Base-by-base conservation (phyloP, 2,329 filamentous ascomycete genomes). In the Sarocladium oryzae region DNA sequence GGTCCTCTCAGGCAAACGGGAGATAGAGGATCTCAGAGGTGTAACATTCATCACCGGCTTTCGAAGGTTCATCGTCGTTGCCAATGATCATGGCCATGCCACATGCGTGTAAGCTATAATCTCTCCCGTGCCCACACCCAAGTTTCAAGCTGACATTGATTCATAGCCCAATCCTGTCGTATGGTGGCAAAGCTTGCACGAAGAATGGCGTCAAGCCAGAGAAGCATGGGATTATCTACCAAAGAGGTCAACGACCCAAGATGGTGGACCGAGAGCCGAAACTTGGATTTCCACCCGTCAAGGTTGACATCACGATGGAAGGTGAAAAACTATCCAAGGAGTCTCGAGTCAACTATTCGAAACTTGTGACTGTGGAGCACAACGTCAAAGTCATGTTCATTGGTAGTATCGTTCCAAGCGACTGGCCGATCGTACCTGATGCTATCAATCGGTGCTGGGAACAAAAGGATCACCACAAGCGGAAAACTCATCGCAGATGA, bases 331-430 rank as follows among this genome's bases (percentile, higher is more conserved):
- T 82, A 6, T 66, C 67, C 10, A 67, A 56, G 26, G 72, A 76
- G 54, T 82, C 79, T 11, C 73, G 79, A 4, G 70, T 81, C 56
- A 81, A 82, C 62, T 82, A 81, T 60, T 74, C 76, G 4, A 81
- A 81, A 55, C 64, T 77, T 5, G 68, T 73, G 24, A 78, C 76
- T 2, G 68, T 82, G 23, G 77, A 81, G 60, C 79, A 82, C 63
- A 82, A 82, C 57, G 66, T 75, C 56, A 73, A 69, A 41, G 76
- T 82, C n/a, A 69, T 75, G 56, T 80, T 82, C 57, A 75, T 82
- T 49, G 79, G 79, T n/a, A 58, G 62, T 4, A 67, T 82, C 15
- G 24, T 21, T n/a, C 10, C 43, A 13, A 8, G 15, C 26, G 43
- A 48, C 26, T 48, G 43, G 43, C 51, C 59, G 2, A 63, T 63